Evolutionary conservation across 2,329 filamentous ascomycete genomes (phyloP).

Genomic region (Epichloe aotearoae): DNA sequence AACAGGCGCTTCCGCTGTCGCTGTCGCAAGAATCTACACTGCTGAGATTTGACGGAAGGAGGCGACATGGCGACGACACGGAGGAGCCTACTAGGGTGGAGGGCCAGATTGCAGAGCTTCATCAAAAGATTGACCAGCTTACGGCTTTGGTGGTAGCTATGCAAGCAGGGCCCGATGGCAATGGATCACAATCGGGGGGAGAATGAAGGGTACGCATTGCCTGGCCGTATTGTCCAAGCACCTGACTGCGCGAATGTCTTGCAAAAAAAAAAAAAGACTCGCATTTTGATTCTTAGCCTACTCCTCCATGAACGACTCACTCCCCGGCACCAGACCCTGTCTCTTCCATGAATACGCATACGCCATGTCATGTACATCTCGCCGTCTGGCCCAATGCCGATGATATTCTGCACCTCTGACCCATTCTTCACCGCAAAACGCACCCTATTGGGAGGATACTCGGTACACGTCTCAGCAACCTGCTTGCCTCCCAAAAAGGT

Average conservation of each 20-base stretch:
- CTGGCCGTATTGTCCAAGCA: too few species aligned
- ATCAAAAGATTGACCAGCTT: slow-evolving; percentile 40
- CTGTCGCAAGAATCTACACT: slow-evolving; percentile 9
- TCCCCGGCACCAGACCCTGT: slow-evolving; percentile 9
- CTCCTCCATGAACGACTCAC: slow-evolving; percentile 8
- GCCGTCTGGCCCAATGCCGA: slow-evolving; percentile 12
- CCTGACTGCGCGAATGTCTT: too few species aligned
- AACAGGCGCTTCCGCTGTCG: slow-evolving; percentile 4
- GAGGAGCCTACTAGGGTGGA: slow-evolving; percentile 31
- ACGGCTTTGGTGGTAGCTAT: slow-evolving; percentile 18
- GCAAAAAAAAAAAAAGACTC: not conserved
- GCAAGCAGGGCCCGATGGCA: slow-evolving; percentile 19
- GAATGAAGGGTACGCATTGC: not conserved
- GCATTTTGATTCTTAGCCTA: slow-evolving; percentile 13
- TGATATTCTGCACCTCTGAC: slow-evolving; percentile 18
- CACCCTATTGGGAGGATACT: slow-evolving; percentile 16
- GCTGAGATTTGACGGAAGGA: slow-evolving; percentile 7
- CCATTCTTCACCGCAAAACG: slow-evolving; percentile 19
- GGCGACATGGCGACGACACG: slow-evolving; percentile 19
- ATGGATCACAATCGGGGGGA: not conserved
- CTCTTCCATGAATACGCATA: slow-evolving; percentile 20
- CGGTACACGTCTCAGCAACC: slow-evolving; percentile 18
- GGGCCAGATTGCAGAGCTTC: slow-evolving; percentile 39
- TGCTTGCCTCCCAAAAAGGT: slow-evolving; percentile 9
- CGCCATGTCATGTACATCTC: slow-evolving; percentile 20